These are phyloP conservation scores for Logfia minima DNA, from an alignment of 129 eudicot species.

Conservation along the genomic window DNA sequence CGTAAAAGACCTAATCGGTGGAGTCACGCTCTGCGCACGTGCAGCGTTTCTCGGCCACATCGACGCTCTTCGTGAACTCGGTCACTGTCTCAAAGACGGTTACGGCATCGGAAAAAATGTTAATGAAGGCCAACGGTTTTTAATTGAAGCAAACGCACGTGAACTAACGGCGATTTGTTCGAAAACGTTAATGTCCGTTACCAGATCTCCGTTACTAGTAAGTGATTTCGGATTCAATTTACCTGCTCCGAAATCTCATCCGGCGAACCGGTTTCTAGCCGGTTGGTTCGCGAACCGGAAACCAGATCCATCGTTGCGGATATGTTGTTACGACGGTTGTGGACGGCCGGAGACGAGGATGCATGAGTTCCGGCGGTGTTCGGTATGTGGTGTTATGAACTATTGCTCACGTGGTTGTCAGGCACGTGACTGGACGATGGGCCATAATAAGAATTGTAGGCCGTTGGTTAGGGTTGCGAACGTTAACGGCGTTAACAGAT, in stretches of 20 bases:
- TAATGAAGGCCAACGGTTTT: constrained; percentile 36
- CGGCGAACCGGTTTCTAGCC: constrained; percentile 42
- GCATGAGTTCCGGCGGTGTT: constrained; percentile 47
- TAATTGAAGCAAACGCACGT: constrained; percentile 35
- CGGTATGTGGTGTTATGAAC: constrained; percentile 43
- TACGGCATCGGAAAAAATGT: constrained; percentile 35
- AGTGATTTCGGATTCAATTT: constrained; percentile 23
- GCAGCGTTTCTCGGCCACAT: constrained; percentile 50
- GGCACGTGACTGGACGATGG: constrained; percentile 49
- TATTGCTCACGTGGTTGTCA: constrained; percentile 53
- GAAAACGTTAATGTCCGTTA: not conserved
- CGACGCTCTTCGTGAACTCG: constrained; percentile 45
- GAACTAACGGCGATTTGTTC: constrained; percentile 24
- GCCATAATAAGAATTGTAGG: constrained; percentile 34
- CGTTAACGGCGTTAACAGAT: constrained; percentile 13
- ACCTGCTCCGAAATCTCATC: constrained; percentile 25
- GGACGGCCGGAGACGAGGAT: constrained; percentile 50
- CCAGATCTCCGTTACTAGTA: constrained; percentile 6
- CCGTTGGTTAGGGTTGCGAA: constrained; percentile 22
- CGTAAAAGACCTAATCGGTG: constrained; percentile 31
- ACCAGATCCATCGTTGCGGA: constrained; percentile 4
- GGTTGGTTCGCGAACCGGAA: constrained; percentile 26
- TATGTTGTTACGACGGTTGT: constrained; percentile 41
- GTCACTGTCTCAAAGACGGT: constrained; percentile 50
- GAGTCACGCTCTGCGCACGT: constrained; percentile 39